Percentiles rank a stretch among this genome's conserved stretches.
These are phyloP conservation scores for Henckelia pumila DNA, from an alignment of 257 asterid genomes.

Conservation along the genomic window DNA sequence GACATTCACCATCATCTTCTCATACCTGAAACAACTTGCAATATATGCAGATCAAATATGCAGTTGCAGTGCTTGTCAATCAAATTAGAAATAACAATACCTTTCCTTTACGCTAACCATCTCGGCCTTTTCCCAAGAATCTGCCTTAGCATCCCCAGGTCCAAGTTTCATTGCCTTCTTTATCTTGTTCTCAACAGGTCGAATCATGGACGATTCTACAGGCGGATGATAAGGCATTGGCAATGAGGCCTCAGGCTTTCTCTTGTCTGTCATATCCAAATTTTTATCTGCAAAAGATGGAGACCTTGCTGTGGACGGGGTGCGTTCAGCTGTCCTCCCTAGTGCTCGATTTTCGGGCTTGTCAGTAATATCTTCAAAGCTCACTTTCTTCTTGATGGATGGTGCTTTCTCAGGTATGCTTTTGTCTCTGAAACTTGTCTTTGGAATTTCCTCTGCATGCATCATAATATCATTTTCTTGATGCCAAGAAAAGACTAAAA, in stretches of 20 bases:
- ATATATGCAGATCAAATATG: background rate
- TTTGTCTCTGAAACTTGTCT: background rate
- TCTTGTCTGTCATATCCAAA: slow-evolving; percentile 23
- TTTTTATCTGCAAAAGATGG: slow-evolving; percentile 31
- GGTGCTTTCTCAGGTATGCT: slow-evolving; percentile 16
- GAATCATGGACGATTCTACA: slow-evolving; percentile 19
- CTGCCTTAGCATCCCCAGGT: slow-evolving; percentile 48
- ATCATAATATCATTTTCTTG: background rate
- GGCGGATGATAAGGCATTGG: slow-evolving; percentile 20
- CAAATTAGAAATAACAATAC: slow-evolving; percentile 31
- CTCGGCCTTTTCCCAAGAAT: slow-evolving; percentile 68
- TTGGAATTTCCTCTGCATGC: background rate
- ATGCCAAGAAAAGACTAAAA: background rate
- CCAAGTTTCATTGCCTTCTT: slow-evolving; percentile 31
- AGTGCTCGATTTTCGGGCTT: slow-evolving; percentile 19
- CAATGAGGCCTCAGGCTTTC: slow-evolving; percentile 28
- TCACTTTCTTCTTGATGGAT: slow-evolving; percentile 29
- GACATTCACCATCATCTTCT: background rate
- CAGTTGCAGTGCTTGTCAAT: background rate
- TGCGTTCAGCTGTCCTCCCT: slow-evolving; percentile 16
- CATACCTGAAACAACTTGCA: background rate
- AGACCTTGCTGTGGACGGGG: slow-evolving; percentile 27
- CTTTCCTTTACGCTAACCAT: slow-evolving; percentile 53
- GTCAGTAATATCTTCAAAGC: slow-evolving; percentile 22
- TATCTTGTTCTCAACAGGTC: background rate